Evolutionary conservation across 2,329 filamentous ascomycete genomes (phyloP).

Genomic region (Raffaelea albimanens): DNA sequence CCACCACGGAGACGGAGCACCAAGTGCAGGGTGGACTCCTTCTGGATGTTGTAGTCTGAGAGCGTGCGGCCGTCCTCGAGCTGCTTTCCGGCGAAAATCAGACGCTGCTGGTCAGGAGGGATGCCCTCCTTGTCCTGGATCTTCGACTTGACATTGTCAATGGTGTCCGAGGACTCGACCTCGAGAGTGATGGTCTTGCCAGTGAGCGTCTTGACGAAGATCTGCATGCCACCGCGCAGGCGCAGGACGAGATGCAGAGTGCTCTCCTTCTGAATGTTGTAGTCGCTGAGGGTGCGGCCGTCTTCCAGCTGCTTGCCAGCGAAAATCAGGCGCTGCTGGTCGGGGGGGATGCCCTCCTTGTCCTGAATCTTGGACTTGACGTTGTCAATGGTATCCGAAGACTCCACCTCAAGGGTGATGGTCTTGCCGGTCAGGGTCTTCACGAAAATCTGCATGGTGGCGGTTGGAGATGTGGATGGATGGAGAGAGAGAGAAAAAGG

Average conservation of each 20-base stretch:
- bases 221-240: conserved; percentile 57
- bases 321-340: conserved; percentile 88
- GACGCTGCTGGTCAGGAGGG: conserved; percentile 87
- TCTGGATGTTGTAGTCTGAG: conserved; percentile 92
- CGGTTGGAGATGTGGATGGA: conserved; percentile 18
- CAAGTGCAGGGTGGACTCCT: conserved; percentile 77
- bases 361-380: conserved; percentile 88
- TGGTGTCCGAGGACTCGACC: conserved; percentile 81
- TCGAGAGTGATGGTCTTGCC: conserved; percentile 92
- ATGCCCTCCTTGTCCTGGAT: conserved; percentile 98
- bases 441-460: conserved; percentile 89
- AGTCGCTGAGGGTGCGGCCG: conserved; percentile 66
- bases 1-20: conserved; percentile 83
- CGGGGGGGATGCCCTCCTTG: conserved; percentile 81
- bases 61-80: conserved; percentile 89
- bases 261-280: conserved; percentile 66
- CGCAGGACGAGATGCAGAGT: conserved; percentile 69
- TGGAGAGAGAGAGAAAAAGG: conserved; percentile 11
- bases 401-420: conserved; percentile 75
- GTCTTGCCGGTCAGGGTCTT: conserved; percentile 95
- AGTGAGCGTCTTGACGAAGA: conserved; percentile 79
- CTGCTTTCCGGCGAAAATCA: conserved; percentile 96
- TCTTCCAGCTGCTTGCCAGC: conserved; percentile 45
- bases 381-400: conserved; percentile 85
- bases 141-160: conserved; percentile 95